These are phyloP conservation scores for Nakazawaea ernobii DNA, from an alignment of 805 yeast genomes.

Conservation along the genomic window DNA sequence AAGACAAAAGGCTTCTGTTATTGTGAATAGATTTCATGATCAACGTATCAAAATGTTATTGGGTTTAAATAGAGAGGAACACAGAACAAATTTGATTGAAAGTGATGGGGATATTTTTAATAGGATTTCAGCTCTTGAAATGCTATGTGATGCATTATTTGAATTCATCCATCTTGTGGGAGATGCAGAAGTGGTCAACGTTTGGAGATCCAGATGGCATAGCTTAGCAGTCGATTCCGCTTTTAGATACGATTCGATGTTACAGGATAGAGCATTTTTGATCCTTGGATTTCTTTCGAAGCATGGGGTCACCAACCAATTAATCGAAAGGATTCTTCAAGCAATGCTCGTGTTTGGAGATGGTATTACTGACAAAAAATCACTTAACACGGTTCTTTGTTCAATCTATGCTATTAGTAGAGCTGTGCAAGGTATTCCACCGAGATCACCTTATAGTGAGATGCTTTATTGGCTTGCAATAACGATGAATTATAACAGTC, in stretches of 20 bases:
- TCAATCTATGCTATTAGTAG: constrained; percentile 40
- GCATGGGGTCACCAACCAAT: constrained; percentile 55
- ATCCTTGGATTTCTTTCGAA: constrained; percentile 65
- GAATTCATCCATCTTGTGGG: constrained; percentile 47
- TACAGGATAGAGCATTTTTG: constrained; percentile 63
- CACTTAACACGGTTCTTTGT: constrained; percentile 21
- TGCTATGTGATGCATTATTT: constrained; percentile 50
- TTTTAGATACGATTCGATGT: constrained; percentile 46
- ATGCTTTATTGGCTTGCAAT: constrained; percentile 43
- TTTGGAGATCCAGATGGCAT: constrained; percentile 64
- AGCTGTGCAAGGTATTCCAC: constrained; percentile 42
- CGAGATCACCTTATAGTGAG: constrained; percentile 38
- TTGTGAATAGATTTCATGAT: constrained; percentile 45
- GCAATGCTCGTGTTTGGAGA: constrained; percentile 1
- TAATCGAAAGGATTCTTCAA: constrained; percentile 30
- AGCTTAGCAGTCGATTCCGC: constrained; percentile 59
- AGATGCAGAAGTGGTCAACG: constrained; percentile 36
- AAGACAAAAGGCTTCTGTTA: constrained; percentile 36
- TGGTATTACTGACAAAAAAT: constrained; percentile 23
- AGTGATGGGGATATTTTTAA: constrained; percentile 29
- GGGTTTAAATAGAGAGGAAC: constrained; percentile 56
- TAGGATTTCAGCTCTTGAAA: constrained; percentile 45
- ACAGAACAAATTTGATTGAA: constrained; percentile 28
- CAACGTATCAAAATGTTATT: constrained; percentile 64
- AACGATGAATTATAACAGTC: constrained; percentile 19